Evolutionary conservation across 495 filamentous ascomycete species (phyloP), one percentile per base, ranked within the genome.

Genomic region (Pyrenula massariospora): DNA sequence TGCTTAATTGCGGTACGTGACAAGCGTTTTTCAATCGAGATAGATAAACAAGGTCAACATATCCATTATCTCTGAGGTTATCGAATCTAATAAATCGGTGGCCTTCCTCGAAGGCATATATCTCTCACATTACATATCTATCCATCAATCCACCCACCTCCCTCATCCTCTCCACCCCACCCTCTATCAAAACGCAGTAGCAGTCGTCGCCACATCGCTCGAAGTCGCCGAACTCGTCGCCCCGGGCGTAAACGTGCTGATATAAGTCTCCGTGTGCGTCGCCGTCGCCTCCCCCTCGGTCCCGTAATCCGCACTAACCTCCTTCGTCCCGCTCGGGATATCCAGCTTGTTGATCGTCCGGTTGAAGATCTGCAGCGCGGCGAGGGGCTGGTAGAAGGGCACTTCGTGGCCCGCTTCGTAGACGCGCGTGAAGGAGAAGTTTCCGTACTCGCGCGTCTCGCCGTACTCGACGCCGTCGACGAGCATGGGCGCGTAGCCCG

Each of bases 211-310:
- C 31, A 8, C 31, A 5, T 42, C 31, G 5, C 31, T 15, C 31
- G 5, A 42, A 42, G 15, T 8, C 31, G 5, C 5, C 31, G 31
- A 42, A 42, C 8, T 15, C 31, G 31, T 42, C 31, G 31, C 31
- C 31, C 15, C 31, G 8, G 31, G 31, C 31, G 31, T 42, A 42
- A 42, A 42, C 31, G 31, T 42, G 15, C 31, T 42, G 8, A 42
- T 15, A 42, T 42, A 83, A 3, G 72, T 68, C 60, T 82, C 70
- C 0, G 80, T 82, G 65, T 83, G 80, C 25, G 80, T 85, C 5
- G 79, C 74, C 51, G 67, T 73, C 0, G 72, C 68, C 3, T 67
- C 65, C 0, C 81, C 81, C 47, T 67, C 64, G 0, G 73, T 78
- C 24, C 63, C 67, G 56, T 73, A 77, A 21, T 68, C 72, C 0